These are phyloP conservation scores for Wallacemonas collosoma DNA, from an alignment of 208 protist genomes.

Conservation along the genomic window DNA sequence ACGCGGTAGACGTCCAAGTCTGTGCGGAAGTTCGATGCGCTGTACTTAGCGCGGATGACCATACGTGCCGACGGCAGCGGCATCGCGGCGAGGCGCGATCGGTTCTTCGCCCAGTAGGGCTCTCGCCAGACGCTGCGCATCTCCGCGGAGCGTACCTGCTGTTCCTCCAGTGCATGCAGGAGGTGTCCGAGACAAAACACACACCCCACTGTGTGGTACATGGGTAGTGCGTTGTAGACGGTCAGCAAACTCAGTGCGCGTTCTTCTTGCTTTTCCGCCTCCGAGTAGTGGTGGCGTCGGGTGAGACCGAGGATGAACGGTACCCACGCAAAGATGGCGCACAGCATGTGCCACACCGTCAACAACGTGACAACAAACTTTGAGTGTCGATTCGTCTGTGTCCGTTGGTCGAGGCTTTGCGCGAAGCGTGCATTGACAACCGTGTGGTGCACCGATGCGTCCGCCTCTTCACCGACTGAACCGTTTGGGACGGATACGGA, in stretches of 20 bases:
- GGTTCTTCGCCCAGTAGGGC: constrained; percentile 1
- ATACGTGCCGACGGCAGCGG: constrained; percentile 42
- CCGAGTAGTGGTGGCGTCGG: not conserved
- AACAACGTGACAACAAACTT: constrained; percentile 18
- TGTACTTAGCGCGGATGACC: constrained; percentile 77
- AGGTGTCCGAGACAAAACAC: constrained; percentile 71
- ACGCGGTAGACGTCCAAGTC: constrained; percentile 69
- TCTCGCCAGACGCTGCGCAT: constrained; percentile 11
- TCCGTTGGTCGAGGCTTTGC: constrained; percentile 1
- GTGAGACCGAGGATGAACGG: constrained; percentile 21
- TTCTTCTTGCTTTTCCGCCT: constrained; percentile 12
- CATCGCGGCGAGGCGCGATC: constrained; percentile 9
- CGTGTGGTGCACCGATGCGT: not conserved
- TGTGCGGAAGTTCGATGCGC: constrained; percentile 53
- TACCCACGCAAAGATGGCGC: constrained; percentile 20
- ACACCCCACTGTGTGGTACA: constrained; percentile 82
- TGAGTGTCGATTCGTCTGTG: constrained; percentile 4
- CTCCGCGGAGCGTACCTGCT: constrained; percentile 36
- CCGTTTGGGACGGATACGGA: no score
- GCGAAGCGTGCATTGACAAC: constrained; percentile 1
- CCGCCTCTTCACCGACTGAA: no score
- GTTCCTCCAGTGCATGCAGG: constrained; percentile 54
- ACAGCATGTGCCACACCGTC: constrained; percentile 19
- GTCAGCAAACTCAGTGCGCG: constrained; percentile 38
- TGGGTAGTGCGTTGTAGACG: constrained; percentile 79